These are phyloP conservation scores for Solanum virginianum DNA, from an alignment of 257 asterid genomes.

Conservation along the genomic window DNA sequence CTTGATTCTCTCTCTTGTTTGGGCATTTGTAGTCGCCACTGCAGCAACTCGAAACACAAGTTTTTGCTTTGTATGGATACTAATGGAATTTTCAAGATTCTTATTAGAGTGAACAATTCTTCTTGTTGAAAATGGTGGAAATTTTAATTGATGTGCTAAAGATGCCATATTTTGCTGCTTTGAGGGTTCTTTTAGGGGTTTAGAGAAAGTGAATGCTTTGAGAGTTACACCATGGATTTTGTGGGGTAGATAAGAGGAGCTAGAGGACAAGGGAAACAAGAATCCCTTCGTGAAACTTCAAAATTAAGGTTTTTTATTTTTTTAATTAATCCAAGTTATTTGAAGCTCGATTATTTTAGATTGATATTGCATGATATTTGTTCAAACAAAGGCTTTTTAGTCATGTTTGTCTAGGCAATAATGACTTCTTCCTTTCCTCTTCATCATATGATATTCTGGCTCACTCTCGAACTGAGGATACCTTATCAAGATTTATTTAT, in stretches of 20 bases:
- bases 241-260: background rate
- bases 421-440: no score
- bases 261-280: background rate
- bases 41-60: constrained; percentile 33
- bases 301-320: background rate
- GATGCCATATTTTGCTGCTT: constrained; percentile 38
- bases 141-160: constrained; percentile 56
- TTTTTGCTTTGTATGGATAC: constrained; percentile 4
- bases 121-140: constrained; percentile 43
- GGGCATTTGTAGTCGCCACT: constrained; percentile 29
- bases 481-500: no score
- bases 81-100: constrained; percentile 4
- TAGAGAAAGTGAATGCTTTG: background rate
- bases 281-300: background rate
- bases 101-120: background rate
- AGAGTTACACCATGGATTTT: background rate
- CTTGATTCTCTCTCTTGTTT: constrained; percentile 60
- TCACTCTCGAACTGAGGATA: no score
- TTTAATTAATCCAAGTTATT: no score
- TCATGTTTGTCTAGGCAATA: no score
- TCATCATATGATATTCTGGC: no score
- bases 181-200: background rate
- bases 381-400: no score
- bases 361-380: no score
- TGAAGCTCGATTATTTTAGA: no score